Evolutionary conservation across 192 early-diverging fungal genomes (phyloP), one percentile per base, ranked within the genome.

Genomic region (Coemansia sp.): DNA sequence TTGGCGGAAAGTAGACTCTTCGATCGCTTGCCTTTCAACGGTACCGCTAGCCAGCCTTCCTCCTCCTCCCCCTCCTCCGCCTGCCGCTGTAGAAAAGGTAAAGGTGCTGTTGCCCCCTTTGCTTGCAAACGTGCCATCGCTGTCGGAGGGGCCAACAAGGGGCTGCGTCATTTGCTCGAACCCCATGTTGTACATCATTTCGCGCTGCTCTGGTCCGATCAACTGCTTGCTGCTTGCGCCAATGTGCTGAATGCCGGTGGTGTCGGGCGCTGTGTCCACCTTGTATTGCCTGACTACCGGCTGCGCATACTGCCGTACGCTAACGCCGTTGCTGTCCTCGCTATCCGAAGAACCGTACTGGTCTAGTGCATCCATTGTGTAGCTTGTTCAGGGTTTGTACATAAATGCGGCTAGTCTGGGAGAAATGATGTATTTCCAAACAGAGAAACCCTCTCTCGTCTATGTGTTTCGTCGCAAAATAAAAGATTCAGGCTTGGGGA

Each of bases 1-100:
- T 39, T 88, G 86, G 30, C 91, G 84, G 59, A 99, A 99, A 66
- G 60, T 26, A 15, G 21, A 16, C 51, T 81, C 78, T 23, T 69
- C 67, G 5, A 81, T 67, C 7, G 63, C 78, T 30, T 81, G 78
- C 23, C n/a, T 18, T 35, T 75, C 78, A 20, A 72, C 77, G 0
- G 44, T 65, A 0, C 77, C 77, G 39, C 69, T 66, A 0, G 53
- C 35, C 24, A 60, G 23, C 18, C 3, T 20, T 49, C 5, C 46
- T 20, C 39, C 30, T 30, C 30, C n/a, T n/a, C n/a, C n/a, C n/a
- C n/a, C n/a, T n/a, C n/a, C n/a, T n/a, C n/a, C n/a, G n/a, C n/a
- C n/a, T n/a, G n/a, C n/a, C n/a, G n/a, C n/a, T n/a, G n/a, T n/a
- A 39, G 10, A 5, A 39, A 10, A 39, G 38, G 38, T 5, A 1